Base-by-base conservation (phyloP, 805 yeast species). In the Lipomyces starkeyi region DNA sequence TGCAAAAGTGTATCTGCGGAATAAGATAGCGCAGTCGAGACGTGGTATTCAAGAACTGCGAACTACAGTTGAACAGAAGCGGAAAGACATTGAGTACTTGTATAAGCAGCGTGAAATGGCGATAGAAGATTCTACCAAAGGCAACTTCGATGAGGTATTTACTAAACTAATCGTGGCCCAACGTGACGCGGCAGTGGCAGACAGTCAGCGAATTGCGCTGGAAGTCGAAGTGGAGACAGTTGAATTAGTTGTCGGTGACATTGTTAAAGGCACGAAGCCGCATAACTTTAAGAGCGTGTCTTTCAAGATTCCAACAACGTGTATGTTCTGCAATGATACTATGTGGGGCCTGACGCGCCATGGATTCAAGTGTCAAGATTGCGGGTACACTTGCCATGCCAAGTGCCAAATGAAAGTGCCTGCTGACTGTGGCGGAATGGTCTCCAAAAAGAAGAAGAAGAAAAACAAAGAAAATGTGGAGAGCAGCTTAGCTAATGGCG, bases 141-240 rank as follows among this genome's bases (percentile, higher is more conserved):
- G 85, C 63, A 81, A 79, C 57, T 78, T 85, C 32, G 88, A 85
- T 64, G 84, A 84, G 29, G 77, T 85, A 59, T 76, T 93, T 62
- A 79, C 81, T 22, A 81, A 83, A 43, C 86, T 90, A 54, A 78
- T 90, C 49, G 73, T 78, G 13, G 76, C 84, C 1, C 81, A 93
- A 65, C 84, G 88, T 62, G 83, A 83, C 59, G 91, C 92, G 73
- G 84, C 93, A 67, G 80, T 83, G 58, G 88, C 89, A 69, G 99
- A 95, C 76, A 88, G 91, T 3, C 79, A 79, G 37, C 85, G 97
- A 68, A 88, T 95, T 27, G 83, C 83, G 54, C 85, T 89, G 13
- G 97, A 93, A 75, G 98, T 93, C 22, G 94, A 90, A 74, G 88
- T 94, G 62, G 98, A 94, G 78, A 88, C 95, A 34, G 92, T 95